Conservation (phyloP, 1,284 basidiomycete species). For the Cryptococcus deneoformans region DNA sequence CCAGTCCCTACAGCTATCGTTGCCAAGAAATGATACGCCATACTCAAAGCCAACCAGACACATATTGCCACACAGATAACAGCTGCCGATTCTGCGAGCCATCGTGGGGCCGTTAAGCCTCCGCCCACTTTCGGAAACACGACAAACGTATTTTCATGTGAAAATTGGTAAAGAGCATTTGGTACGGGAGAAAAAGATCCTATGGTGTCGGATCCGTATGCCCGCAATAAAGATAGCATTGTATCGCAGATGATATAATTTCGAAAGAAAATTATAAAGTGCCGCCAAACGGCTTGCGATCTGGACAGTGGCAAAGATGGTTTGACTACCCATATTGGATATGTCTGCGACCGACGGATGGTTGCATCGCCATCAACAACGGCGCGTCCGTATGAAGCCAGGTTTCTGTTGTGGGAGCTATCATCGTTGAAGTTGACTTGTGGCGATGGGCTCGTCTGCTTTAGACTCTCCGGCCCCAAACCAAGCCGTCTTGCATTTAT, state of each 20-base stretch:
- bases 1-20: conserved; percentile 18
- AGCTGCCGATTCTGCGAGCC: conserved; percentile 16
- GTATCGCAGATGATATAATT: conserved; percentile 34
- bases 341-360: conserved; percentile 1
- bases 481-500: conserved; percentile 40
- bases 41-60: conserved; percentile 31
- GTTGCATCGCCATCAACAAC: conserved; percentile 9
- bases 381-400: background rate
- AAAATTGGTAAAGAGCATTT: conserved; percentile 21
- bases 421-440: background rate
- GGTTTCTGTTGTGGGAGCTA: background rate
- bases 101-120: conserved; percentile 6
- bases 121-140: conserved; percentile 20
- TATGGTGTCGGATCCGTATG: conserved; percentile 22
- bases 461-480: conserved; percentile 2
- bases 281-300: conserved; percentile 22
- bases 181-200: conserved; percentile 13
- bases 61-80: conserved; percentile 23
- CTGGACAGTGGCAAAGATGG: conserved; percentile 8
- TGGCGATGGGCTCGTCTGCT: background rate
- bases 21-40: conserved; percentile 39
- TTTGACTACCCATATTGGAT: background rate
- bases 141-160: conserved; percentile 16
- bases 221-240: conserved; percentile 25
- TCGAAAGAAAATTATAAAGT: conserved; percentile 15